Evolutionary conservation across 164 flowering plant species (phyloP).

Genomic region (Saururus chinensis): DNA sequence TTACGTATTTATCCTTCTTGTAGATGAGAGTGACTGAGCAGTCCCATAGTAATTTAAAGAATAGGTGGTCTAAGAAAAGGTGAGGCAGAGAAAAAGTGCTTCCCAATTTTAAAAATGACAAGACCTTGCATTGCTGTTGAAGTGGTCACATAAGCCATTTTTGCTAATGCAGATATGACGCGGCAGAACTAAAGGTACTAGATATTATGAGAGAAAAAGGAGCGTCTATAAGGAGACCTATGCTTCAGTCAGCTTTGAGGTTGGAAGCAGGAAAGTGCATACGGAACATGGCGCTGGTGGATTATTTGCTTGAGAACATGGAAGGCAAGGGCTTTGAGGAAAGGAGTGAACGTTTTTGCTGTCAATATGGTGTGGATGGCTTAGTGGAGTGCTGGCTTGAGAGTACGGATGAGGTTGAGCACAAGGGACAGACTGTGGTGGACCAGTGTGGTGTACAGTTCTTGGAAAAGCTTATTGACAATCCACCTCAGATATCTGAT

Average conservation of each 20-base stretch:
- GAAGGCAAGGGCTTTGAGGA: constrained; percentile 1
- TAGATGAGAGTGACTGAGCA: neutral
- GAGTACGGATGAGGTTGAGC: neutral
- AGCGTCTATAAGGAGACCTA: neutral
- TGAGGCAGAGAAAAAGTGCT: neutral
- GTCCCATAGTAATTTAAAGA: neutral
- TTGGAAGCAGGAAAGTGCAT: neutral
- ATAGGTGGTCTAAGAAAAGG: neutral
- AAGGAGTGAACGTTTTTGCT: neutral
- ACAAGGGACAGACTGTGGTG: neutral
- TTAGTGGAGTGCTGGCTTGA: neutral
- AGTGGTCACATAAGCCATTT: neutral
- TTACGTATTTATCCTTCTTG: neutral
- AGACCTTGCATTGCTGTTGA: neutral
- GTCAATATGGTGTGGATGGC: neutral
- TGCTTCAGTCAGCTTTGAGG: neutral
- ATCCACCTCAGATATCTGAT: neutral
- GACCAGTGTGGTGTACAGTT: neutral
- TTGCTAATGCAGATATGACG: neutral
- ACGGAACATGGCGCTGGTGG: neutral
- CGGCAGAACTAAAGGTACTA: neutral
- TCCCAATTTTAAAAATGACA: neutral
- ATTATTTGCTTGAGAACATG: constrained; percentile 1
- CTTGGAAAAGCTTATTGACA: neutral
- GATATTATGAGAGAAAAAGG: constrained; percentile 3